Evolutionary conservation across 75 land plant species (phyloP), one percentile per base, ranked within the genome.

Genomic region (Larix kaempferi): DNA sequence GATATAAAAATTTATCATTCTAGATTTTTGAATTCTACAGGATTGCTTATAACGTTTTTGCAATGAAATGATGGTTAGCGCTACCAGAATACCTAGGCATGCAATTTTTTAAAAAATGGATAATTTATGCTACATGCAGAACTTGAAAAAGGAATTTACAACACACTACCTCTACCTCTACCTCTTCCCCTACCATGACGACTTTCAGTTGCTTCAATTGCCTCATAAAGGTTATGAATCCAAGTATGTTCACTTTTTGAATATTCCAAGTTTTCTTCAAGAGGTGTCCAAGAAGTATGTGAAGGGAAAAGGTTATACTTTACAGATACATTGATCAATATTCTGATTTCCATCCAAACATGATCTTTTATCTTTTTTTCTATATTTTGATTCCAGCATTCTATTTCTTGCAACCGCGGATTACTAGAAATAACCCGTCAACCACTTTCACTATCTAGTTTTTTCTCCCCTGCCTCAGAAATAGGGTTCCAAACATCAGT

Each of bases 401-500:
- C 44, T 41, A 6, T 41, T 41, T 41, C 44, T 6, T 41, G 44
- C 6, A 6, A 6, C 44, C 6, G 44, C 6, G 44, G 44, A 41
- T 41, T 41, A 41, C 44, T 41, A 6, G 44, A 41, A 41, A 41
- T 41, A 41, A n/a, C 6, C 44, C 44, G 6, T 6, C 44, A 41
- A 6, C n/a, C 61, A 59, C 61, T 19, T 11, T n/a, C 3, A 17
- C n/a, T 3, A n/a, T 59, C 62, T n/a, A 10, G 62, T 19, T 19
- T 19, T 59, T 59, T 59, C 22, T 19, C 22, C 17, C 16, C 22
- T 19, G 22, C 5, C 62, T n/a, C 22, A 44, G 52, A 44, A 44
- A 8, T 44, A 7, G 52, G 12, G 22, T 67, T 67, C 72, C 72
- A 67, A n/a, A 49, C 72, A 67, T 39, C 72, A 67, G 37, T 67